These are phyloP conservation scores for Paecilomyces dactylethromorphus DNA, from an alignment of 2,329 filamentous ascomycete genomes.

Conservation along the genomic window DNA sequence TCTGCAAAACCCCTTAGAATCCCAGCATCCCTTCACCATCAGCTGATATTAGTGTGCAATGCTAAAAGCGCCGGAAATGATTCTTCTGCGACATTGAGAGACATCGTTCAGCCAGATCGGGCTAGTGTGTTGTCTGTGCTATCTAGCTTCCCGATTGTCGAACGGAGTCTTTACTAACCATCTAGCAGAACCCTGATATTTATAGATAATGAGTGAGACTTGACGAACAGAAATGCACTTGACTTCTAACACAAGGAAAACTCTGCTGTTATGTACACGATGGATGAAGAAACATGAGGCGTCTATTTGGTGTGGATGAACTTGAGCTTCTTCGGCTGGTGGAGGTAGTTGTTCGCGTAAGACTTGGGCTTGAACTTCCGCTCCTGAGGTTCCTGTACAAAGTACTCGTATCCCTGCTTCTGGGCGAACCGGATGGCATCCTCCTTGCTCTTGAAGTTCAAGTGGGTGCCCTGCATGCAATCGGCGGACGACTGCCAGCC, in stretches of 20 bases:
- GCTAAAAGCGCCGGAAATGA: background rate
- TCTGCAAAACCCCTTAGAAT: background rate
- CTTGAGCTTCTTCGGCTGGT: slow-evolving; percentile 81
- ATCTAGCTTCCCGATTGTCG: background rate
- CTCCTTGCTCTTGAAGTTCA: slow-evolving; percentile 89
- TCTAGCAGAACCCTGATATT: background rate
- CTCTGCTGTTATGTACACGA: slow-evolving; percentile 27
- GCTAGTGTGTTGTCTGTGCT: background rate
- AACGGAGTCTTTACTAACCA: background rate
- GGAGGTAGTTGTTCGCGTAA: slow-evolving; percentile 94
- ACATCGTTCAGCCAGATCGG: background rate
- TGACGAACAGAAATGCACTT: background rate
- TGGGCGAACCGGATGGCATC: slow-evolving; percentile 92
- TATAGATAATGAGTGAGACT: background rate
- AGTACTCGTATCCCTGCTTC: slow-evolving; percentile 99
- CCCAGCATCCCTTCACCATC: background rate
- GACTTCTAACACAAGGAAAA: slow-evolving; percentile 8
- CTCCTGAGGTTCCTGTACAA: slow-evolving; percentile 92
- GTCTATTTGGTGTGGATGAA: slow-evolving; percentile 71
- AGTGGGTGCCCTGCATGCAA: slow-evolving; percentile 85
- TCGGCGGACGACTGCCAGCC: slow-evolving; percentile 97
- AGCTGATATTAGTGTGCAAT: background rate
- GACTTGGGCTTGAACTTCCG: slow-evolving; percentile 83
- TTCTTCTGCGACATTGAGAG: background rate
- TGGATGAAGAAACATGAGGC: slow-evolving; percentile 20